Evolutionary conservation across 208 protist genomes (phyloP), one percentile per base, ranked within the genome.

Genomic region (Acanthamoeba triangularis): DNA sequence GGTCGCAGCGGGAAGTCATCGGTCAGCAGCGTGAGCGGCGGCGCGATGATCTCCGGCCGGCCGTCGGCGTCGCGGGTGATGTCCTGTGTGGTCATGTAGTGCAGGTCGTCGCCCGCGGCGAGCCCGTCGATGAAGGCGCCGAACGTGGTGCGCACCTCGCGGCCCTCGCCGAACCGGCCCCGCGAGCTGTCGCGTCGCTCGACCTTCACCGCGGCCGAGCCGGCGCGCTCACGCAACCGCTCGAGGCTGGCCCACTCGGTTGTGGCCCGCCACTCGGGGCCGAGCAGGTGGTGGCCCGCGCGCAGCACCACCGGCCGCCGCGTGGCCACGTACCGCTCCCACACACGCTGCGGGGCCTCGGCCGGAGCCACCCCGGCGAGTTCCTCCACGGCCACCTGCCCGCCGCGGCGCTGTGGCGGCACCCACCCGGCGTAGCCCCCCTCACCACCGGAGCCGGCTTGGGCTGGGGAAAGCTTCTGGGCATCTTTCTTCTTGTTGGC

Each of bases 1-100:
- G 95, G 95, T 1, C 91, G 91, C 41, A 94, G 25, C 30, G 95
- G 95, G 56, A 95, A 37, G 61, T 80, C 72, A 20, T 37, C 72
- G 72, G 30, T 14, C 35, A 80, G 72, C 30, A 49, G 72, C 33
- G 72, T 80, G 35, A 80, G 72, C 72, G 72, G 72, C 33, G 72
- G 72, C 14, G 72, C n/a, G 72, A 80, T 80, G 35, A 80, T 80
- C 72, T 80, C 72, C 11, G 72, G 72, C 33, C 72, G 30, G 18
- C 72, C 72, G 33, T 80, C 72, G 72, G 72, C 25, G 41, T 80
- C 72, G 72, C 41, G 72, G 10, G 41, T 47, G 72, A 80, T 80
- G 72, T 80, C 72, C 72, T 80, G 72, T 20, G 72, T 80, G 72
- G 72, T 80, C 72, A 80, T 80, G 72, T 80, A 80, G 72, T 80